Conservation (phyloP, 768 basidiomycete genomes). For the Hypholoma fasciculare region DNA sequence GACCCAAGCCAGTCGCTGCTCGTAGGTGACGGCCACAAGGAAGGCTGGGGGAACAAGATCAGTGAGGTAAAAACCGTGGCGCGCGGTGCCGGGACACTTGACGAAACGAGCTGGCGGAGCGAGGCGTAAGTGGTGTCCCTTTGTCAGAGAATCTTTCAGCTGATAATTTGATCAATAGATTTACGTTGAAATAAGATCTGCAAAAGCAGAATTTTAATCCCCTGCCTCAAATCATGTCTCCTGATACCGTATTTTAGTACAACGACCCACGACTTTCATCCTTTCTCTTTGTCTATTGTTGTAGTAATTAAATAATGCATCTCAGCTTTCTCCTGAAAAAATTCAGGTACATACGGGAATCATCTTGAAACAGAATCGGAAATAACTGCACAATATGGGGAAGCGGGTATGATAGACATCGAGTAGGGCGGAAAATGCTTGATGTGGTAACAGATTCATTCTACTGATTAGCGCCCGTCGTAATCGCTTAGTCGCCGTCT, state of each 20-base stretch:
- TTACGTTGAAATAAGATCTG: background rate
- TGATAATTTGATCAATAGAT: background rate
- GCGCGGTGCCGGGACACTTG: background rate
- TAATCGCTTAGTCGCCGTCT: no score
- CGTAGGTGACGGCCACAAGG: background rate
- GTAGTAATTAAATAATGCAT: no score
- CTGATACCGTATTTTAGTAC: background rate
- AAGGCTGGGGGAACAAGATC: background rate
- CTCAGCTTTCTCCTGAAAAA: no score
- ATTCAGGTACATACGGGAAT: no score
- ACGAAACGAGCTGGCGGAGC: background rate
- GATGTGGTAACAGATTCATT: no score
- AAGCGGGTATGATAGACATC: no score
- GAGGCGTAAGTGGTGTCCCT: background rate
- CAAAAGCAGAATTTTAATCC: background rate
- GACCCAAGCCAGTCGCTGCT: background rate
- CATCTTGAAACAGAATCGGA: no score
- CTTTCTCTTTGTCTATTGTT: no score
- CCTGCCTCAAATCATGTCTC: background rate
- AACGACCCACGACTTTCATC: no score
- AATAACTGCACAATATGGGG: no score
- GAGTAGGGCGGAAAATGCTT: no score
- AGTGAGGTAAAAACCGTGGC: background rate
- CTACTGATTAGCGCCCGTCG: no score
- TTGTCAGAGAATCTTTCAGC: background rate